A percentile compares a stretch with the other conserved stretches of the same genome.
Conservation (phyloP, 2,329 filamentous ascomycete genomes). For the Clonostachys byssicola region DNA sequence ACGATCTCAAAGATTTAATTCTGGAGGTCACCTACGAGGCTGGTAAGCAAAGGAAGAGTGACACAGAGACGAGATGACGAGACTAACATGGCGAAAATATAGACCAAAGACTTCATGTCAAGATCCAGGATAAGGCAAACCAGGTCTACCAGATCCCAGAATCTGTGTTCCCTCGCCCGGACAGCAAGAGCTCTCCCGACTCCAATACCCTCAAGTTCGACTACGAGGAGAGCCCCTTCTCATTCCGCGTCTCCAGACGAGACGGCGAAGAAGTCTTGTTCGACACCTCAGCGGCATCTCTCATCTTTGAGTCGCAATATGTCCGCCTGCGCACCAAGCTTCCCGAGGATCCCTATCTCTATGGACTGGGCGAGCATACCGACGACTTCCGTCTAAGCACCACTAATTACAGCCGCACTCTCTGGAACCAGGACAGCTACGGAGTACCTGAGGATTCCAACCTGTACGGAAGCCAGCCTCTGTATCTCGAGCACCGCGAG, state of each 20-base stretch:
- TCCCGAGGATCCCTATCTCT: conserved; percentile 65
- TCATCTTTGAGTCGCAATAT: conserved; percentile 79
- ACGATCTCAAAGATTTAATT: conserved; percentile 62
- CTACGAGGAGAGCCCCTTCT: conserved; percentile 51
- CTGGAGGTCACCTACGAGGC: conserved; percentile 50
- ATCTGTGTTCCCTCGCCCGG: conserved; percentile 56
- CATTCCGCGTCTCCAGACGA: conserved; percentile 52
- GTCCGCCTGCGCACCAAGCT: conserved; percentile 67
- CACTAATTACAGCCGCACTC: conserved; percentile 55
- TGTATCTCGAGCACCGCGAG: conserved; percentile 61
- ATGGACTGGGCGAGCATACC: conserved; percentile 75
- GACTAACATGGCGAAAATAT: background rate
- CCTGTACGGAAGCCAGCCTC: conserved; percentile 72
- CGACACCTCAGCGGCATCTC: conserved; percentile 59
- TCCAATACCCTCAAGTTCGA: conserved; percentile 41
- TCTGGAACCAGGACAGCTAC: conserved; percentile 69
- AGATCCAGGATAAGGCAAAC: conserved; percentile 67
- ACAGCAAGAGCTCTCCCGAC: conserved; percentile 8
- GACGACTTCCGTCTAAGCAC: conserved; percentile 67
- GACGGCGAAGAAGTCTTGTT: conserved; percentile 52
- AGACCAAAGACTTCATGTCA: conserved; percentile 69
- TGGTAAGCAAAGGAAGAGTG: conserved; percentile 8
- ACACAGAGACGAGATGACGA: conserved; percentile 53
- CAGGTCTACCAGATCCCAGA: conserved; percentile 73
- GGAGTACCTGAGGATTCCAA: conserved; percentile 58